These are phyloP conservation scores for Sporopachydermia lactativora DNA, from an alignment of 805 yeast species.

Conservation along the genomic window DNA sequence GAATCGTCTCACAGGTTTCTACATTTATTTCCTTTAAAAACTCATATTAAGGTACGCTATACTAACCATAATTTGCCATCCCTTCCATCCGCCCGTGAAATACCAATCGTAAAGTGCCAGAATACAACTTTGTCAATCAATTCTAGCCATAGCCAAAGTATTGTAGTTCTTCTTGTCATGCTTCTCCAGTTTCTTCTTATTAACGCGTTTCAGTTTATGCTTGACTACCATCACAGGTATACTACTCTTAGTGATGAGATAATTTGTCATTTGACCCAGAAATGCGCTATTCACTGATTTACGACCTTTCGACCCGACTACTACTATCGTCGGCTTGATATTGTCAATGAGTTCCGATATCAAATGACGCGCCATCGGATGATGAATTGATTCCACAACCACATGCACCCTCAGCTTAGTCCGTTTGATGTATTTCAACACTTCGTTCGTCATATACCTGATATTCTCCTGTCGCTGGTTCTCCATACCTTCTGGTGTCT, in stretches of 20 bases:
- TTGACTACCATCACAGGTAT: slow-evolving; percentile 78
- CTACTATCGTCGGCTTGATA: slow-evolving; percentile 56
- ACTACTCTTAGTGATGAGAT: slow-evolving; percentile 52
- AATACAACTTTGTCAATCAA: slow-evolving; percentile 17
- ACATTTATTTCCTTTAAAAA: too few relatives aligned
- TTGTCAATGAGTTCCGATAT: slow-evolving; percentile 57
- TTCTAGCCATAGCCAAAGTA: slow-evolving; percentile 26
- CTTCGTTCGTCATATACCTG: slow-evolving; percentile 26
- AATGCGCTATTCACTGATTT: slow-evolving; percentile 61
- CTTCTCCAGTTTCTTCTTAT: slow-evolving; percentile 41
- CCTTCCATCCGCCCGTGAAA: too few relatives aligned
- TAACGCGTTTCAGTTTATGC: slow-evolving; percentile 53
- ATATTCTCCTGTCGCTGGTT: slow-evolving; percentile 27
- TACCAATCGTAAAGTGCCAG: too few relatives aligned
- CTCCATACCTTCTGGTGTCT: slow-evolving; percentile 18
- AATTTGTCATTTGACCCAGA: slow-evolving; percentile 59
- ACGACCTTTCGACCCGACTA: slow-evolving; percentile 65
- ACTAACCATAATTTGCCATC: too few relatives aligned
- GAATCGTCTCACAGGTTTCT: too few relatives aligned
- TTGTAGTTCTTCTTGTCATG: slow-evolving; percentile 40
- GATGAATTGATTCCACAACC: slow-evolving; percentile 61
- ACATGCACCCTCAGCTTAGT: slow-evolving; percentile 63
- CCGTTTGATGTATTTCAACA: slow-evolving; percentile 34
- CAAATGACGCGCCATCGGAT: slow-evolving; percentile 61
- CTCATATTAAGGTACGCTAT: too few relatives aligned